Base-by-base conservation (phyloP, 768 basidiomycete genomes). In the Lyophyllum atratum region DNA sequence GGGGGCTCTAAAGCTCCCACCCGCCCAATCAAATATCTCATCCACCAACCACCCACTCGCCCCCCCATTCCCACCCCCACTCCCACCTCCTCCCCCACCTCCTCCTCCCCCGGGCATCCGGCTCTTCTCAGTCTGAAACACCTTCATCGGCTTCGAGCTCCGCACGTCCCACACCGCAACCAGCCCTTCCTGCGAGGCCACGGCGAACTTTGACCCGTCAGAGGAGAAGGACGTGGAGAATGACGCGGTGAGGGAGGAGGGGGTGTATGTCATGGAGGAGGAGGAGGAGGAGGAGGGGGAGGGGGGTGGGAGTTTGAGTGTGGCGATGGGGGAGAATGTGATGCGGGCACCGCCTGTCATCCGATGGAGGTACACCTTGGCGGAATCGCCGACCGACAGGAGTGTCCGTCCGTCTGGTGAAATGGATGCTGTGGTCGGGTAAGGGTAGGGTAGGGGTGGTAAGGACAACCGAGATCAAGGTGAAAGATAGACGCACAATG, bases 361-460 rank as follows among this genome's bases (percentile, higher is more conserved):
- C 52, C 86, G 84, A 66, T 94, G 90, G 14, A 98, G 80, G 67
- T 86, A 90, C 11, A 95, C 86, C 55, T 92, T 87, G 43, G 87
- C 85, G 10, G 93, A 94, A 68, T 98, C 95, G 22, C 95, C 95
- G 0, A 95, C 95, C 2, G 89, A 93, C 1, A 97, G 83, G 14
- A 98, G 80, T 0, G 89, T 93, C 44, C 85, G 83, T 1, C 93
- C 90, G 65, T 96, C 92, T 0, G 93, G 93, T 0, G 93, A 94
- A 63, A 98, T 83, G 9, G 94, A 94, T 4, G 92, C 93, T 95
- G 63, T 52, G 59, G 19, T 39, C 40, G 54, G 40, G 60, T 37
- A 19, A 40, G 5, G 2, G 17, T n/a, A 40, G 1, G 37, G 4
- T 14, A 19, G n/a, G n/a, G n/a, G 48, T 61, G 56, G 40, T 59